phyloP scores from a whole-genome alignment of 1,284 basidiomycete genomes.

The Phylloporus sp. region DNA sequence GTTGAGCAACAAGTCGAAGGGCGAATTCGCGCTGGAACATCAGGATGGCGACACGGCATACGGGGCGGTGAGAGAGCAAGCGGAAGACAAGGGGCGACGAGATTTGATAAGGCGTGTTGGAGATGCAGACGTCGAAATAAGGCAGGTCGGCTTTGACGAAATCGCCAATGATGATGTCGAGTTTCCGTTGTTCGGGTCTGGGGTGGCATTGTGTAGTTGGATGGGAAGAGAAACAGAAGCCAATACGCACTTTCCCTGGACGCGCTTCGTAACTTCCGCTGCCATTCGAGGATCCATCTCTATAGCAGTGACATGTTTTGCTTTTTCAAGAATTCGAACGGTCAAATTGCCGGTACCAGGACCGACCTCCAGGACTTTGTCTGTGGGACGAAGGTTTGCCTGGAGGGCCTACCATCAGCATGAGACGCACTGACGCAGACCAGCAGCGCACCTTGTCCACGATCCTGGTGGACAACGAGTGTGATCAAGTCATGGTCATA shows the following conservation, averaged over 20 bases:
- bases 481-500: constrained; percentile 16
- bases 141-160: constrained; percentile 97
- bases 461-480: constrained; percentile 52
- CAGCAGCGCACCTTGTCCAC: constrained; percentile 64
- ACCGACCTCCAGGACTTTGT: constrained; percentile 97
- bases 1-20: constrained; percentile 87
- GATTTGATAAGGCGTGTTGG: constrained; percentile 99
- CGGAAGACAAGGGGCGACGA: constrained; percentile 98
- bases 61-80: constrained; percentile 92
- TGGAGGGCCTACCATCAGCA: constrained; percentile 37
- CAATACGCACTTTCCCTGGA: constrained; percentile 86
- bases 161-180: constrained; percentile 95
- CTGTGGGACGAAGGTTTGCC: constrained; percentile 93
- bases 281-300: constrained; percentile 99
- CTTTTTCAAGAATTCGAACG: constrained; percentile 91
- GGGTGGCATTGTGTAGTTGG: neutral
- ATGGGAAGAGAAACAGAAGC: neutral
- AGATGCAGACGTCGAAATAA: constrained; percentile 99
- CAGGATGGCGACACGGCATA: constrained; percentile 94
- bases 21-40: constrained; percentile 99
- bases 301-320: constrained; percentile 90
- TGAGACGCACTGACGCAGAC: neutral
- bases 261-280: constrained; percentile 95
- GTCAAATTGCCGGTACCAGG: constrained; percentile 99
- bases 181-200: constrained; percentile 93